phyloP scores from a whole-genome alignment of 176 grass and related monocot genomes.

The Oryza meridionalis region DNA sequence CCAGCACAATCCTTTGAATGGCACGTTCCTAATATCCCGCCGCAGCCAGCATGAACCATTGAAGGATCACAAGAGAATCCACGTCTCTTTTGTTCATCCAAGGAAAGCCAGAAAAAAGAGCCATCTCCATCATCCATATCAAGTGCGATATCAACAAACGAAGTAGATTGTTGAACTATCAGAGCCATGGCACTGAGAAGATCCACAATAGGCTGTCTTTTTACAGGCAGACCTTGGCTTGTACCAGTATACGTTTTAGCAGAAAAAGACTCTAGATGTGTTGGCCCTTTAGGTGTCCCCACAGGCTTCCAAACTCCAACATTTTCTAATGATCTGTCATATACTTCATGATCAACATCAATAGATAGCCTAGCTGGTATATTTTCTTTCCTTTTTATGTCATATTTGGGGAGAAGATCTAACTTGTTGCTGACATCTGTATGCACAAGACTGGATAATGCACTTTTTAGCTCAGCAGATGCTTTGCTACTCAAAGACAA shows the following conservation, averaged over 20 bases:
- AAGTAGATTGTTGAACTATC: conserved; percentile 90
- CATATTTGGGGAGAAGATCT: conserved; percentile 50
- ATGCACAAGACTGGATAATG: conserved; percentile 47
- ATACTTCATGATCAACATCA: conserved; percentile 82
- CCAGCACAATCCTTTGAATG: conserved; percentile 96
- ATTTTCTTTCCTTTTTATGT: conserved; percentile 83
- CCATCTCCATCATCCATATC: conserved; percentile 86
- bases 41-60: conserved; percentile 95
- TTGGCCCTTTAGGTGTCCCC: conserved; percentile 69
- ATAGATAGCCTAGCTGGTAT: conserved; percentile 74
- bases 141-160: conserved; percentile 89
- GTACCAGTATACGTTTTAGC: conserved; percentile 55
- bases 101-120: conserved; percentile 80
- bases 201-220: conserved; percentile 81
- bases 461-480: conserved; percentile 51
- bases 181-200: conserved; percentile 85
- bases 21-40: conserved; percentile 80
- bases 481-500: conserved; percentile 76
- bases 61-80: conserved; percentile 89
- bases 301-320: conserved; percentile 86
- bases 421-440: conserved; percentile 53
- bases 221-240: conserved; percentile 44
- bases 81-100: conserved; percentile 85
- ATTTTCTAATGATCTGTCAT: conserved; percentile 65
- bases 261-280: conserved; percentile 58